A percentile compares a stretch with the other conserved stretches of the same genome.
These are phyloP conservation scores for Flagelloscypha sp. DNA, from an alignment of 768 basidiomycete genomes.

Conservation along the genomic window DNA sequence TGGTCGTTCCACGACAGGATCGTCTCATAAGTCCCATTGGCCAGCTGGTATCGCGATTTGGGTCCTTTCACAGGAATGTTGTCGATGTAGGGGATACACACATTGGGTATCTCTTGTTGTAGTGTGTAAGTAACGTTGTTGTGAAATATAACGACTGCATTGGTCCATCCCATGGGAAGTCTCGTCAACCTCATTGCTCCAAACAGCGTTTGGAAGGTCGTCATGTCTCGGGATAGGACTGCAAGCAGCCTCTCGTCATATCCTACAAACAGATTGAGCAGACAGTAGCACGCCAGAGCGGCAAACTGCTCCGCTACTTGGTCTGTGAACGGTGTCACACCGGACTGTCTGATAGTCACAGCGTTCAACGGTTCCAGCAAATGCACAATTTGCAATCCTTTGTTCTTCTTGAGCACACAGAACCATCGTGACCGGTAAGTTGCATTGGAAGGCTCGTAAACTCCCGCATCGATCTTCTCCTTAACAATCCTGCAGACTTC, in stretches of 20 bases:
- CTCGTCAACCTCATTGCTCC: constrained; percentile 23
- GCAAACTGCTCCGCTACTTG: constrained; percentile 25
- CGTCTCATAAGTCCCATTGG: too few species aligned
- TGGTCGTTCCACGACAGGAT: too few species aligned
- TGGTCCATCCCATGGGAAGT: constrained; percentile 33
- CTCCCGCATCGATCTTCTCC: constrained; percentile 27
- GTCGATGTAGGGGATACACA: constrained; percentile 19
- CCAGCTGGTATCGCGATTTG: constrained; percentile 13
- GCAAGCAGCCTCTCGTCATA: constrained; percentile 26
- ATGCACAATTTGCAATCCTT: constrained; percentile 25
- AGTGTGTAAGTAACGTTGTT: constrained; percentile 18
- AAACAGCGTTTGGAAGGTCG: constrained; percentile 32
- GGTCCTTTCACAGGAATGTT: constrained; percentile 18
- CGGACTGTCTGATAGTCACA: constrained; percentile 26
- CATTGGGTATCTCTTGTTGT: constrained; percentile 20
- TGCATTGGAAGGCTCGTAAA: constrained; percentile 30
- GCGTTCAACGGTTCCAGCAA: constrained; percentile 29
- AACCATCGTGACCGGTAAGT: constrained; percentile 35
- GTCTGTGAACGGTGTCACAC: constrained; percentile 23
- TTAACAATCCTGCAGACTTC: constrained; percentile 24
- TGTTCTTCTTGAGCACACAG: constrained; percentile 30
- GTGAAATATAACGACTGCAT: constrained; percentile 18
- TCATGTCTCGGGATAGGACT: constrained; percentile 25
- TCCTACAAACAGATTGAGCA: constrained; percentile 27
- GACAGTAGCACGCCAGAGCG: constrained; percentile 21